Conservation (phyloP, 768 basidiomycete genomes). For the Pleurotus sapidus region DNA sequence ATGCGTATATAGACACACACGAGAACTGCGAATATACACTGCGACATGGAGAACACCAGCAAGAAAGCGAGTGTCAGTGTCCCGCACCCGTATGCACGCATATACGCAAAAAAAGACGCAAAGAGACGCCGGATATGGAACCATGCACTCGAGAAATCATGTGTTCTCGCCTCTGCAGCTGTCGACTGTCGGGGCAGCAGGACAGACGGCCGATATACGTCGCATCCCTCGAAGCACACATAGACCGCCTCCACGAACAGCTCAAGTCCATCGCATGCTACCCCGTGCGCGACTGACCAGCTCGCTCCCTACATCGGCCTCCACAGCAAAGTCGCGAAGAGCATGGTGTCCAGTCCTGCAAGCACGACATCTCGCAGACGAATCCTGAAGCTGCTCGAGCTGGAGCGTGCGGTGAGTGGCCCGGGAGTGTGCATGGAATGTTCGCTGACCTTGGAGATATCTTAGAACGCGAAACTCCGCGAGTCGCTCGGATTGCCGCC, state of each 20-base stretch:
- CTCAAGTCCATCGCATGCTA: constrained; percentile 51
- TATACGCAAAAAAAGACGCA: constrained; percentile 61
- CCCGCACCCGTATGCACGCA: constrained; percentile 66
- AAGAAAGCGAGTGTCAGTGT: constrained; percentile 21
- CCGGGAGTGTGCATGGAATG: neutral
- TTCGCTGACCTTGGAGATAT: no score
- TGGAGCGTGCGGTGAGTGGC: constrained; percentile 61
- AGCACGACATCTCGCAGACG: constrained; percentile 54
- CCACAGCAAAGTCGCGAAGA: constrained; percentile 76
- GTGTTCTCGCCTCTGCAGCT: constrained; percentile 67
- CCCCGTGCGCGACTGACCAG: constrained; percentile 52
- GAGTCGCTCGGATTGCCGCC: no score
- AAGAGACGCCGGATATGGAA: constrained; percentile 79
- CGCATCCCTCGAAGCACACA: constrained; percentile 69
- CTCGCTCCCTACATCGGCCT: constrained; percentile 65
- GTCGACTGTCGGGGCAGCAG: constrained; percentile 70
- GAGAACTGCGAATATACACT: neutral
- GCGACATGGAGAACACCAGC: neutral
- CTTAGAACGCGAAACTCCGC: no score
- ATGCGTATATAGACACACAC: neutral
- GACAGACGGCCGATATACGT: constrained; percentile 69
- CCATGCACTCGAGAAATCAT: constrained; percentile 69
- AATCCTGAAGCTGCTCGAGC: constrained; percentile 63
- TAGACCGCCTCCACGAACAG: constrained; percentile 64
- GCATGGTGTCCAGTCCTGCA: constrained; percentile 72